A percentile compares a stretch with the other conserved stretches of the same genome.
These are phyloP conservation scores for Alternaria ethzedia DNA, from an alignment of 2,329 filamentous ascomycete genomes.

Conservation along the genomic window DNA sequence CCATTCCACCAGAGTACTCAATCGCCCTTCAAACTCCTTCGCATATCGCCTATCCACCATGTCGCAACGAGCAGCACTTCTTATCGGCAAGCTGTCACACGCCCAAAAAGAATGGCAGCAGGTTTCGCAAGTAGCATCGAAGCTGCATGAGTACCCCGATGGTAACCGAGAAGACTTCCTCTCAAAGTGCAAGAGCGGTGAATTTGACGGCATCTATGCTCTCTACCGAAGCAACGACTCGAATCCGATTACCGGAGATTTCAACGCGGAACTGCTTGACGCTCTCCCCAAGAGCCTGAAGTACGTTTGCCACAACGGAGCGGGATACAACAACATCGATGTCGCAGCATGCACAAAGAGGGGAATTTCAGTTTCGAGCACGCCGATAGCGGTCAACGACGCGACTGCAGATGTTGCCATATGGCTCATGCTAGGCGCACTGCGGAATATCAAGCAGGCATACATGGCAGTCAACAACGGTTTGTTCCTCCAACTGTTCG, in stretches of 20 bases:
- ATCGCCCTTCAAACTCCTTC: background rate
- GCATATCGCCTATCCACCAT: constrained; percentile 20
- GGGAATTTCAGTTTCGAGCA: constrained; percentile 55
- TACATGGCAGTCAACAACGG: constrained; percentile 56
- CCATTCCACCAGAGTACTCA: background rate
- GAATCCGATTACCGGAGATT: constrained; percentile 57
- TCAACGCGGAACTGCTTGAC: constrained; percentile 53
- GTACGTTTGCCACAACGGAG: constrained; percentile 58
- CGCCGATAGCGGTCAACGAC: constrained; percentile 58
- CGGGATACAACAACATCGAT: constrained; percentile 68
- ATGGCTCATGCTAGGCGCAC: constrained; percentile 59
- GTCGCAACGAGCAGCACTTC: constrained; percentile 49
- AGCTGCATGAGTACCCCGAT: constrained; percentile 58
- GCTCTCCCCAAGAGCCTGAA: constrained; percentile 52
- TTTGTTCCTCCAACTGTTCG: constrained; percentile 22
- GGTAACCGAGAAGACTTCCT: constrained; percentile 64
- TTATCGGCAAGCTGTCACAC: constrained; percentile 55
- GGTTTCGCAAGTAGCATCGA: constrained; percentile 39
- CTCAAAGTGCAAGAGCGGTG: constrained; percentile 59
- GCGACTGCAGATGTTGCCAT: constrained; percentile 59
- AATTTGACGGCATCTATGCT: constrained; percentile 62
- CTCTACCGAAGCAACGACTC: constrained; percentile 67
- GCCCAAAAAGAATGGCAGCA: constrained; percentile 56
- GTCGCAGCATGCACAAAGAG: constrained; percentile 58
- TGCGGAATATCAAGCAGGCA: constrained; percentile 57